Conservation (phyloP, 1,139 yeast species). For the Diutina scorzettiae region DNA sequence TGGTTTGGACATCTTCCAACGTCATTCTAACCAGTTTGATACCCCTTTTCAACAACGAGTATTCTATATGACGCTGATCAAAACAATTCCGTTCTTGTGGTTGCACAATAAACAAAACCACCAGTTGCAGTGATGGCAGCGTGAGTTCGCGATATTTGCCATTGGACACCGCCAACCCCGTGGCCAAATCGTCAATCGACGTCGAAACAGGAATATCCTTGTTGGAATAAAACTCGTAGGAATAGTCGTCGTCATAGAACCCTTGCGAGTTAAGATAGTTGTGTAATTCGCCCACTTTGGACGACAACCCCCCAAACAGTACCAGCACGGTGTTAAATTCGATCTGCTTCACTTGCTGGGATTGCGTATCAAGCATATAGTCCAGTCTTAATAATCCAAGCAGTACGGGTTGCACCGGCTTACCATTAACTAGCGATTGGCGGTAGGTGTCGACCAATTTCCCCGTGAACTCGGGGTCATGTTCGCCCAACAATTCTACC, state of each 20-base stretch:
- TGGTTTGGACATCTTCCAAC: slow-evolving; percentile 42
- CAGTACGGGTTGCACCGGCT: slow-evolving; percentile 47
- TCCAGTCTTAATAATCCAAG: slow-evolving; percentile 87
- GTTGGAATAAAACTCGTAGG: slow-evolving; percentile 29
- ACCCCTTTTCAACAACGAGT: slow-evolving; percentile 42
- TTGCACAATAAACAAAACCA: slow-evolving; percentile 75
- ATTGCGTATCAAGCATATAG: slow-evolving; percentile 53
- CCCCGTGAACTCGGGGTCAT: slow-evolving; percentile 75
- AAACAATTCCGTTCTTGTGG: slow-evolving; percentile 78
- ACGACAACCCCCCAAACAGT: slow-evolving; percentile 84
- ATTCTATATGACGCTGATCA: slow-evolving; percentile 83
- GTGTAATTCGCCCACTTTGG: slow-evolving; percentile 72
- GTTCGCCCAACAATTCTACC: slow-evolving; percentile 40
- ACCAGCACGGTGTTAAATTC: slow-evolving; percentile 95
- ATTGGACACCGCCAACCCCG: slow-evolving; percentile 61
- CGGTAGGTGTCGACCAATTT: slow-evolving; percentile 51
- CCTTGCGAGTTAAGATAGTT: slow-evolving; percentile 48
- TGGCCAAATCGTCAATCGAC: slow-evolving; percentile 49
- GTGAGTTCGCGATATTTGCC: slow-evolving; percentile 26
- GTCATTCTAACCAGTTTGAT: slow-evolving; percentile 56
- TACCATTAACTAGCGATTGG: slow-evolving; percentile 38
- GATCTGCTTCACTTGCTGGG: slow-evolving; percentile 62
- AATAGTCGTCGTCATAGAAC: slow-evolving; percentile 29
- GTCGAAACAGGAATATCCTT: slow-evolving; percentile 54
- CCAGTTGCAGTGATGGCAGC: slow-evolving; percentile 20